Evolutionary conservation across 768 basidiomycete genomes (phyloP), one percentile per base, ranked within the genome.

Genomic region (Agaricus sinodeliciosus): DNA sequence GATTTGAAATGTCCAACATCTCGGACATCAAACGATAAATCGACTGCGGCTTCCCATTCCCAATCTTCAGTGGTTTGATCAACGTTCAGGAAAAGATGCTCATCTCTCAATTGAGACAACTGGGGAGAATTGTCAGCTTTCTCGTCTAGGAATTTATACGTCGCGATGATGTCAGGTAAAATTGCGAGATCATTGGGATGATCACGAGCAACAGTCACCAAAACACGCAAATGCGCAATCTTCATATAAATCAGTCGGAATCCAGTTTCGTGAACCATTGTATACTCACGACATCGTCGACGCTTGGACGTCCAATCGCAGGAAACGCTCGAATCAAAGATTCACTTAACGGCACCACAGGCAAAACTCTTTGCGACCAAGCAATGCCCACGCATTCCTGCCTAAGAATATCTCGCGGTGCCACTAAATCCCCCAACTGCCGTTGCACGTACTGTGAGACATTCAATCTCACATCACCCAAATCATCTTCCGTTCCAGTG

Each of bases 291-390:
- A 65, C 64, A 57, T 62, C 60, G 1, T 3, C 8, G 6, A 43
- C 55, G 1, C 19, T 48, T 15, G 64, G 64, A 6, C 59, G 28
- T 15, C 64, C 63, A 11, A 65, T 48, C 1, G 48, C 43, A 22
- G 48, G 43, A 19, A 63, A 58, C 25, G 62, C 55, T 3, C 57
- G 48, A 6, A 59, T 26, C 25, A 63, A n/a, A 6, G 49, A 36
- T 3, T 60, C 49, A 1, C 43, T 31, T 15, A 61, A 58, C 11
- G 55, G 50, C 22, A 41, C 19, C n/a, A 43, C 41, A 48, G 60
- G 60, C 5, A 56, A 28, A 2, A 49, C 54, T 4, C 60, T 45
- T 43, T 63, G 64, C 0, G 64, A 63, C 64, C 64, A 65, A 2
- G 62, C 62, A n/a, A 65, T 58, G 2, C 48, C 49, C 36, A 58